Conservation (phyloP, 1,139 yeast genomes). For the Tardiomyces depauwii region DNA sequence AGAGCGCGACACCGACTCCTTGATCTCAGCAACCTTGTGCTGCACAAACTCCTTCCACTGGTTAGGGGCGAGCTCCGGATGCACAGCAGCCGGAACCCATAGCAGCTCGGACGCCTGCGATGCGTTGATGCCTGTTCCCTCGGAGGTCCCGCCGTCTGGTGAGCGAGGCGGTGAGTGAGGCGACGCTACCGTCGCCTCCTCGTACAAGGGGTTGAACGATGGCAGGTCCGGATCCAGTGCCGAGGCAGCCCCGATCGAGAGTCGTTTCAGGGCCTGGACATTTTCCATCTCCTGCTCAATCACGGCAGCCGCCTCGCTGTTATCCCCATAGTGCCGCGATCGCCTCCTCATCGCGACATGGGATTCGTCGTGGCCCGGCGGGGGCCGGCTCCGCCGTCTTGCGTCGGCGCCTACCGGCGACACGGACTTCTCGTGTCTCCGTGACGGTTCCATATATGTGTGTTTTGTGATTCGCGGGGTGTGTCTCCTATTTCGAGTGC, state of each 20-base stretch:
- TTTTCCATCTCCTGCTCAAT: constrained; percentile 40
- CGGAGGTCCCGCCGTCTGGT: background rate
- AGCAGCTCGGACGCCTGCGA: constrained; percentile 29
- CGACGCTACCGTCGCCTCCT: background rate
- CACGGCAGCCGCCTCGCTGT: constrained; percentile 19
- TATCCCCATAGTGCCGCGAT: background rate
- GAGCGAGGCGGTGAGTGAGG: background rate
- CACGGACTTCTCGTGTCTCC: background rate
- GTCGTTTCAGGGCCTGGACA: constrained; percentile 35
- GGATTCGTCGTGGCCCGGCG: background rate
- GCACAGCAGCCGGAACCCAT: constrained; percentile 95
- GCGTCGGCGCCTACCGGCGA: background rate
- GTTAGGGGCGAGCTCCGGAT: constrained; percentile 90
- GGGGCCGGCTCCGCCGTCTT: background rate
- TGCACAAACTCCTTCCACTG: constrained; percentile 78
- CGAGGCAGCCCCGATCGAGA: constrained; percentile 34
- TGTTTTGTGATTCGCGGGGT: background rate
- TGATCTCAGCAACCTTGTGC: constrained; percentile 64
- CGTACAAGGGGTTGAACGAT: constrained; percentile 5
- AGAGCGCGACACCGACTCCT: constrained; percentile 20
- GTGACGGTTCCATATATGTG: background rate
- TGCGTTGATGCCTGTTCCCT: constrained; percentile 7
- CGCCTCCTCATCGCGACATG: background rate
- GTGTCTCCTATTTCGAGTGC: no score
- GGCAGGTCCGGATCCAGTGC: constrained; percentile 38